phyloP scores from a whole-genome alignment of 2,329 filamentous ascomycete species.

The Apiospora arundinis region DNA sequence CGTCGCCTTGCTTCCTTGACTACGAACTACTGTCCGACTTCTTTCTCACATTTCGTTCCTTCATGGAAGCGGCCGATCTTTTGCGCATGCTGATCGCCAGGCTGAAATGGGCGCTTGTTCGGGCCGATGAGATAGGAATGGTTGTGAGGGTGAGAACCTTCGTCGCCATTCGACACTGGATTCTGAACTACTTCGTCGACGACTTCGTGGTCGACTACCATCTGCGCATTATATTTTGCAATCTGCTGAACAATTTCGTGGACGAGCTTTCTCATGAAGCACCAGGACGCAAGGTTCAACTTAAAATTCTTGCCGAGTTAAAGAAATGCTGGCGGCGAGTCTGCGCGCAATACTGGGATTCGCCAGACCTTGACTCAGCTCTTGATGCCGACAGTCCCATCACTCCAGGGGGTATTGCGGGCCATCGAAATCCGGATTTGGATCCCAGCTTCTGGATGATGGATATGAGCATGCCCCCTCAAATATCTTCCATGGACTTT shows the following conservation, averaged over 20 bases:
- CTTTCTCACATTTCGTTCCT: slow-evolving; percentile 92
- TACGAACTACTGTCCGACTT: slow-evolving; percentile 98
- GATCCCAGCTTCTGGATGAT: slow-evolving; percentile 62
- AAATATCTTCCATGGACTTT: slow-evolving; percentile 49
- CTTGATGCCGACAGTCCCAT: slow-evolving; percentile 71
- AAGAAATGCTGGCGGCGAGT: slow-evolving; percentile 98
- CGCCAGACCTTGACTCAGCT: slow-evolving; percentile 67
- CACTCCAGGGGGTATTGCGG: slow-evolving; percentile 75
- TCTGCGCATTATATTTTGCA: slow-evolving; percentile 80
- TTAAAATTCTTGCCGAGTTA: slow-evolving; percentile 91
- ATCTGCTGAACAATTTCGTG: slow-evolving; percentile 74
- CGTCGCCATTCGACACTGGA: slow-evolving; percentile 95
- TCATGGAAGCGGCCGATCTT: slow-evolving; percentile 78
- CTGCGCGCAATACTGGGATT: slow-evolving; percentile 89
- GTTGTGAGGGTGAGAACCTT: slow-evolving; percentile 97
- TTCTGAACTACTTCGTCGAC: slow-evolving; percentile 95
- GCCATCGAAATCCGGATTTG: slow-evolving; percentile 60
- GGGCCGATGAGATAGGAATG: slow-evolving; percentile 82
- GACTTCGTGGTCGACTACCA: slow-evolving; percentile 83
- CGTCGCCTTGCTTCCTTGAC: slow-evolving; percentile 92
- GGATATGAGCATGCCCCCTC: slow-evolving; percentile 51
- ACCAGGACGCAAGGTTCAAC: slow-evolving; percentile 56
- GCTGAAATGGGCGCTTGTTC: slow-evolving; percentile 83
- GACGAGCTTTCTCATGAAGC: slow-evolving; percentile 57
- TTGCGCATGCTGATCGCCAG: slow-evolving; percentile 85